These are phyloP conservation scores for Phytopythium montanum DNA, from an alignment of 352 stramenopile genomes.

Conservation along the genomic window DNA sequence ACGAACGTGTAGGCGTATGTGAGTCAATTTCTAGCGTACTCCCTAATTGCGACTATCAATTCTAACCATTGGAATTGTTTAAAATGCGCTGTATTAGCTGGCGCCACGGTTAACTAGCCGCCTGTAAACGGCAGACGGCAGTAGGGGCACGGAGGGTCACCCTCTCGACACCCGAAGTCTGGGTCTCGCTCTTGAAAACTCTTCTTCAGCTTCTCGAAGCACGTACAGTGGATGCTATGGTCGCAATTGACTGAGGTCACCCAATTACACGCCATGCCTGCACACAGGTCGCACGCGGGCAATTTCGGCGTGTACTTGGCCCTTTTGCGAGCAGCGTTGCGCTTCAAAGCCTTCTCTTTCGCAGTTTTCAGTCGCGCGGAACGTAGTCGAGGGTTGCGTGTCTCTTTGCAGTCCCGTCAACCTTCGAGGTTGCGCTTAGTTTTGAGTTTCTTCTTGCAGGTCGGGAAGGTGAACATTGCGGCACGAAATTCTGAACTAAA, in stretches of 20 bases:
- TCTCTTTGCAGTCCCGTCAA: background rate
- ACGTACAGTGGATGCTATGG: background rate
- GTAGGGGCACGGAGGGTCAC: background rate
- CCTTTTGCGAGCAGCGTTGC: background rate
- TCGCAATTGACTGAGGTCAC: background rate
- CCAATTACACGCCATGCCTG: background rate
- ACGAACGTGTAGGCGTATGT: no score
- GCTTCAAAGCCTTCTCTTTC: background rate
- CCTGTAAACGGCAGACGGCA: background rate
- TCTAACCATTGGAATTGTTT: no score
- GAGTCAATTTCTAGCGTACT: no score
- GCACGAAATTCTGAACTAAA: no score
- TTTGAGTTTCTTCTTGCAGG: background rate
- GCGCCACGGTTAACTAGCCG: background rate
- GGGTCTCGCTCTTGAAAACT: background rate
- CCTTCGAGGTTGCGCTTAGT: background rate
- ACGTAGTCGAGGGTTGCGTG: background rate
- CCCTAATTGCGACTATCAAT: no score
- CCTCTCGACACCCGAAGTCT: background rate
- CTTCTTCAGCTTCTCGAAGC: background rate
- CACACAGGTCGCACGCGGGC: background rate
- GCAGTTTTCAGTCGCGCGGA: background rate
- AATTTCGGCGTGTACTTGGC: background rate
- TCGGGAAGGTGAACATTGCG: no score
- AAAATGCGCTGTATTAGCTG: background rate